phyloP scores from a whole-genome alignment of 768 basidiomycete genomes.

The Lactarius psammicola region DNA sequence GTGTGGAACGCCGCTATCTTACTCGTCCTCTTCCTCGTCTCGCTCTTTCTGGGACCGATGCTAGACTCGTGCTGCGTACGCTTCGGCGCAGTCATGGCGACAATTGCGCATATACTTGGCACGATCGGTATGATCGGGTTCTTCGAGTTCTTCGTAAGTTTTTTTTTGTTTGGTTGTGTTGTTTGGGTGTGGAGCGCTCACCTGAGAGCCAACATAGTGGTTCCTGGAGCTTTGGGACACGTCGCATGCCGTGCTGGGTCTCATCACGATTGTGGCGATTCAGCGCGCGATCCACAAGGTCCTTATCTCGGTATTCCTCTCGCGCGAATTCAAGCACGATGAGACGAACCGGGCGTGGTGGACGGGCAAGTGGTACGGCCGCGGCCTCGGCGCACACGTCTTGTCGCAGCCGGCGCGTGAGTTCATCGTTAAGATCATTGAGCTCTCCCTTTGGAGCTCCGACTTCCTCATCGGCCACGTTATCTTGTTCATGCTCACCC shows the following conservation, averaged over 20 bases:
- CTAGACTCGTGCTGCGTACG: conserved; percentile 78
- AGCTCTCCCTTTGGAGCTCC: conserved; percentile 95
- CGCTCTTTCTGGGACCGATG: conserved; percentile 91
- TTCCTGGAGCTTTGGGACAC: conserved; percentile 95
- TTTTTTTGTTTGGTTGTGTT: background rate
- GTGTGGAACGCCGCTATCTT: conserved; percentile 93
- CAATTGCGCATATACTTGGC: conserved; percentile 79
- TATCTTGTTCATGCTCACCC: conserved; percentile 82
- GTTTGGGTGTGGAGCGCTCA: background rate
- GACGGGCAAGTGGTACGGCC: conserved; percentile 98
- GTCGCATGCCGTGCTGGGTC: conserved; percentile 93
- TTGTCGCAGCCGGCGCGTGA: conserved; percentile 96
- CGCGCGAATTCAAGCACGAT: conserved; percentile 97
- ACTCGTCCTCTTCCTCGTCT: conserved; percentile 83
- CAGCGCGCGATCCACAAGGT: conserved; percentile 94
- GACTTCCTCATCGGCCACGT: conserved; percentile 89
- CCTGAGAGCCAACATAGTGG: conserved; percentile 55
- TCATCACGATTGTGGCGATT: conserved; percentile 85
- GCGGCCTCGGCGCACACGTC: conserved; percentile 86
- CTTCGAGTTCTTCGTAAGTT: conserved; percentile 91
- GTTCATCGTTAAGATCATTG: conserved; percentile 97
- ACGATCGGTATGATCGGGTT: conserved; percentile 87
- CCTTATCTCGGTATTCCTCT: conserved; percentile 89
- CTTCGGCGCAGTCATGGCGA: conserved; percentile 92
- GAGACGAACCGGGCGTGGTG: conserved; percentile 99